A percentile compares a stretch with the other conserved stretches of the same genome.
These are phyloP conservation scores for Pythium monospermum DNA, from an alignment of 352 stramenopile genomes.

Conservation along the genomic window DNA sequence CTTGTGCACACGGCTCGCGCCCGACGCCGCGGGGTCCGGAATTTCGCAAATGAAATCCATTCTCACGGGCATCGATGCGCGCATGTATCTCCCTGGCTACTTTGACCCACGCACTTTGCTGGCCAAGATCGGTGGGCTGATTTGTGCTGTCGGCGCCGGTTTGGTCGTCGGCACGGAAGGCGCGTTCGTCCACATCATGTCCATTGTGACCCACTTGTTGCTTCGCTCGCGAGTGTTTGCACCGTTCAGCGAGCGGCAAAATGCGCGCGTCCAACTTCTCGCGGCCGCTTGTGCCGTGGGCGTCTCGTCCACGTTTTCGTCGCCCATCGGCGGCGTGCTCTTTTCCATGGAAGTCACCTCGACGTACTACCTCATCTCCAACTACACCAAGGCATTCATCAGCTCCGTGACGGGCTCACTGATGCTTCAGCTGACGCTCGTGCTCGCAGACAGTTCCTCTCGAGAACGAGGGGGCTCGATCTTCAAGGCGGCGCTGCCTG, in stretches of 20 bases:
- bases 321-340: constrained; percentile 91
- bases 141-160: constrained; percentile 91
- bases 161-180: constrained; percentile 97
- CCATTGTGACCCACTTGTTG: constrained; percentile 89
- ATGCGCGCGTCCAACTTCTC: constrained; percentile 85
- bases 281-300: constrained; percentile 89
- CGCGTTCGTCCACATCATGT: constrained; percentile 97
- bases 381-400: constrained; percentile 89
- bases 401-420: constrained; percentile 69
- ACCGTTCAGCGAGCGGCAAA: constrained; percentile 67
- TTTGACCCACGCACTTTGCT: constrained; percentile 82
- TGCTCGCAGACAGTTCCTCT: constrained; percentile 49
- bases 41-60: constrained; percentile 89
- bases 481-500: constrained; percentile 42
- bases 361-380: constrained; percentile 87
- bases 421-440: constrained; percentile 71
- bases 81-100: constrained; percentile 78
- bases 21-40: constrained; percentile 69
- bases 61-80: constrained; percentile 75
- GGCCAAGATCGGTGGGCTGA: constrained; percentile 90
- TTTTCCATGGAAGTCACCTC: constrained; percentile 94
- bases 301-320: constrained; percentile 91
- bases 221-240: constrained; percentile 74
- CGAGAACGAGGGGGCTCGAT: constrained; percentile 42
- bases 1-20: constrained; percentile 67